Conservation (phyloP, 441 rosid species). For the Erysimum cheiri region DNA sequence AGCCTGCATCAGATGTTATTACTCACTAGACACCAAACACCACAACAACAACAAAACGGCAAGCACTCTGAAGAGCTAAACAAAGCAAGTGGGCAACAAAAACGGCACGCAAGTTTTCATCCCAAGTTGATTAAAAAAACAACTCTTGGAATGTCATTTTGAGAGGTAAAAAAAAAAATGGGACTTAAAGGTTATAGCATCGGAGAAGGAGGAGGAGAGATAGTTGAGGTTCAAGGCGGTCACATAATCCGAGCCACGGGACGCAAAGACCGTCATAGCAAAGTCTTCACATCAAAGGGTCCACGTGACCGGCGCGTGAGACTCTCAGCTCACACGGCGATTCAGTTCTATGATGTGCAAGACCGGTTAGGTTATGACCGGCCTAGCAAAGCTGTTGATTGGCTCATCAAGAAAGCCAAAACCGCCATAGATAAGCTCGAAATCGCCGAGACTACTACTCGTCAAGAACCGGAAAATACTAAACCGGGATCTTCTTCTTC, state of each 20-base stretch:
- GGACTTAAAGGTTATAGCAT: slow-evolving; percentile 48
- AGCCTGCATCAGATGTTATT: slow-evolving; percentile 48
- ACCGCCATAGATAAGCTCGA: slow-evolving; percentile 61
- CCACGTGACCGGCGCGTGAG: slow-evolving; percentile 69
- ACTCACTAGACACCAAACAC: slow-evolving; percentile 43
- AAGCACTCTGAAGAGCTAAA: slow-evolving; percentile 29
- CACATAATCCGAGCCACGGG: slow-evolving; percentile 67
- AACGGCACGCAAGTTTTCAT: slow-evolving; percentile 45
- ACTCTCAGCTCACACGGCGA: slow-evolving; percentile 66
- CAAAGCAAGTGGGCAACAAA: slow-evolving; percentile 15
- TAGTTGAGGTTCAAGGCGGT: slow-evolving; percentile 65
- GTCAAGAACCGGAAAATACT: slow-evolving; percentile 43
- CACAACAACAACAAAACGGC: slow-evolving; percentile 35
- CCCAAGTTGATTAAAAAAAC: slow-evolving; percentile 39
- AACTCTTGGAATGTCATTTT: slow-evolving; percentile 17
- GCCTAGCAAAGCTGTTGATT: slow-evolving; percentile 71
- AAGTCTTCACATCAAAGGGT: slow-evolving; percentile 64
- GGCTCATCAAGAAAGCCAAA: slow-evolving; percentile 68
- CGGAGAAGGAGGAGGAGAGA: slow-evolving; percentile 54
- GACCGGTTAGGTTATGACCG: slow-evolving; percentile 69
- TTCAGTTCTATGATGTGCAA: slow-evolving; percentile 73
- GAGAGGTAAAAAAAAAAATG: slow-evolving; percentile 45
- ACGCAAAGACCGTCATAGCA: slow-evolving; percentile 70
- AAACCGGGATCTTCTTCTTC: slow-evolving; percentile 51
- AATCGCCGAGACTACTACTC: slow-evolving; percentile 26